Evolutionary conservation across 2,329 filamentous ascomycete genomes (phyloP), one percentile per base, ranked within the genome.

Genomic region (Penicillium italicum): DNA sequence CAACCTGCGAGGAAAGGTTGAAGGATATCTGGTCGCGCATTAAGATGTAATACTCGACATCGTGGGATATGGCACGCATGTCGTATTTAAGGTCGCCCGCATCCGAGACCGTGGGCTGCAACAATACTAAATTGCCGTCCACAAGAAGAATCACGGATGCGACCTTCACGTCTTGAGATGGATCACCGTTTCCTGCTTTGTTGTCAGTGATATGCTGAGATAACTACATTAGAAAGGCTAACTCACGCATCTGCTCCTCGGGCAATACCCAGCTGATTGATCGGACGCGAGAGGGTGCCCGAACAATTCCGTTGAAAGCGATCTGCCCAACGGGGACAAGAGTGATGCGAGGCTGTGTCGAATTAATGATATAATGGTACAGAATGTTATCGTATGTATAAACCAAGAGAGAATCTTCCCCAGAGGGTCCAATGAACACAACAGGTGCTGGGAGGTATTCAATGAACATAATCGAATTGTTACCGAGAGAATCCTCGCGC

Each of bases 311-410:
- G 71, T 99, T 90, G 65, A 99, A 94, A 12, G 91, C 93, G 67
- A 99, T 99, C 71, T 97, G 94, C 10, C 95, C 94, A n/a, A 97
- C 92, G 69, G 96, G 91, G 7, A 96, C 84, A 30, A 97, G 81
- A 41, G 86, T 87, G 33, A 96, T 83, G 22, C 86, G 86, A n/a
- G 83, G 80, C 22, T 85, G 81, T 0, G 85, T 82, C 0, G 89
- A 86, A 59, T 80, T 83, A 61, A 99, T 93, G 57, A 99, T 86
- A 71, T 91, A 99, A 71, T 99, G 94, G 69, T 97, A 94, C 16
- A 99, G 81, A 11, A 95, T 82, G 71, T 99, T 99, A 70, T 97
- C 93, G 71, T 96, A 92, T 0, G 94, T 99, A 72, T 99, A 99
- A 11, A 97, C 93, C 31, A 99, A 82, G 28, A 99, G 80, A 0